Base-by-base conservation (phyloP, 2,329 filamentous ascomycete genomes). In the Aspergillus cejpii region DNA sequence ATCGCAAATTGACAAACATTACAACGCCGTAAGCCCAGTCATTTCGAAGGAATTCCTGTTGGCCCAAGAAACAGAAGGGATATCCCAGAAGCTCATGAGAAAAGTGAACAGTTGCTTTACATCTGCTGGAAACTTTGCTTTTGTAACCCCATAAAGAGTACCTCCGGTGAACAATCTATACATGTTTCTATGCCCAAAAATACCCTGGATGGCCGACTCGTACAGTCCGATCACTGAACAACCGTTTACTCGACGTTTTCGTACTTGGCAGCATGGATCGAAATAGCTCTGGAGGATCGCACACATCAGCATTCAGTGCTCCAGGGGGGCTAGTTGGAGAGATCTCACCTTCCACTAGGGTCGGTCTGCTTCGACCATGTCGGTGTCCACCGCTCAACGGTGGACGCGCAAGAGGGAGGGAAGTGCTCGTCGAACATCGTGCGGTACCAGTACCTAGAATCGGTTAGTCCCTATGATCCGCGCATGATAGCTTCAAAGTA, bases 341-440 rank as follows among this genome's bases (percentile, higher is more conserved):
- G 36, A 38, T 58, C 74, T 70, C 69, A 88, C 85, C 88, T 81
- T 74, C 92, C 94, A 70, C 87, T 94, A 49, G 92, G 92, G 69
- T 98, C 92, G 20, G 82, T 87, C 79, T 96, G 89, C 68, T 95
- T 86, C 45, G 87, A 94, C 92, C 92, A 98, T 28, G 87, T 98
- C 21, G 92, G 92, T 45, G 87, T 89, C 94, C 92, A 98, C 63
- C 92, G 79, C 86, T 87, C 85, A 43, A 98, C 92, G 6, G 92
- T 98, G 48, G 80, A 83, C 6, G 92, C 94, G 66, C 91, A 97
- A 63, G 84, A 84, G 45, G 83, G 79, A 37, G 92, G 92, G 80
- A 97, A 98, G 71, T 94, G 91, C 78, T 98, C 91, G 68, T 98
- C 92, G 66, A 97, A 98, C 91, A 98, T 97, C 67, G 75, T 78